Percentiles rank a stretch among this genome's conserved stretches.
These are phyloP conservation scores for Candida gigantensis DNA, from an alignment of 1,139 yeast genomes.

Conservation along the genomic window DNA sequence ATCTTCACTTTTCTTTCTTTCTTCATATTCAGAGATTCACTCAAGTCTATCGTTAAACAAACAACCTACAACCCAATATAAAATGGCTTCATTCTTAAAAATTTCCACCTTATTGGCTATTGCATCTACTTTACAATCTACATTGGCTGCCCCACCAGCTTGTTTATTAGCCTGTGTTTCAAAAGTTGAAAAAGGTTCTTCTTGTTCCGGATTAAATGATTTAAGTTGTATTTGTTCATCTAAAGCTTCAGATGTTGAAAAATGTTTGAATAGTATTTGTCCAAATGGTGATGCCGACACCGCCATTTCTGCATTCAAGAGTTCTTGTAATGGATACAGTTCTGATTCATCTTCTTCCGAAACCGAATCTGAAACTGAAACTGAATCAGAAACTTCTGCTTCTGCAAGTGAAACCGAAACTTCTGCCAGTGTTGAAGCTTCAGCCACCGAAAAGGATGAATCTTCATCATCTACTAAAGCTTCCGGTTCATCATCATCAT, in stretches of 20 bases:
- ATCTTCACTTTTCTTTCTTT: conserved; percentile 5
- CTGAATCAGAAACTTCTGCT: conserved; percentile 28
- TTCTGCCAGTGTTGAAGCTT: too few relatives aligned
- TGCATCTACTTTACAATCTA: conserved; percentile 49
- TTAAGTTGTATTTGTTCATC: conserved; percentile 64
- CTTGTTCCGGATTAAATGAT: conserved; percentile 60
- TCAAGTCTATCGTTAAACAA: conserved; percentile 8
- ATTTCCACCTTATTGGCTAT: conserved; percentile 52
- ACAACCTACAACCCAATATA: conserved; percentile 3
- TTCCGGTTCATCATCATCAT: too few relatives aligned
- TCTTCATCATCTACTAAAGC: too few relatives aligned
- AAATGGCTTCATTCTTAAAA: conserved; percentile 22
- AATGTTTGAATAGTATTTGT: conserved; percentile 66
- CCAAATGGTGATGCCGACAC: conserved; percentile 58
- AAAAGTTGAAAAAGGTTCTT: conserved; percentile 57
- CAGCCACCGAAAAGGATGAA: too few relatives aligned
- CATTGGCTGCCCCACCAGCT: conserved; percentile 81
- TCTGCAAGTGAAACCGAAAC: conserved; percentile 27
- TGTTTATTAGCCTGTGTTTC: conserved; percentile 87
- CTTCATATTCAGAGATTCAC: conserved; percentile 1
- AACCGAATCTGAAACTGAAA: conserved; percentile 20
- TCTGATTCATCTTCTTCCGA: conserved; percentile 22
- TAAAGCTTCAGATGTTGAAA: conserved; percentile 50
- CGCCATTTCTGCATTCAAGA: conserved; percentile 59
- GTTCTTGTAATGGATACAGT: conserved; percentile 48